Conservation (phyloP, 345 rosid genomes). For the Lagerstroemia speciosa region DNA sequence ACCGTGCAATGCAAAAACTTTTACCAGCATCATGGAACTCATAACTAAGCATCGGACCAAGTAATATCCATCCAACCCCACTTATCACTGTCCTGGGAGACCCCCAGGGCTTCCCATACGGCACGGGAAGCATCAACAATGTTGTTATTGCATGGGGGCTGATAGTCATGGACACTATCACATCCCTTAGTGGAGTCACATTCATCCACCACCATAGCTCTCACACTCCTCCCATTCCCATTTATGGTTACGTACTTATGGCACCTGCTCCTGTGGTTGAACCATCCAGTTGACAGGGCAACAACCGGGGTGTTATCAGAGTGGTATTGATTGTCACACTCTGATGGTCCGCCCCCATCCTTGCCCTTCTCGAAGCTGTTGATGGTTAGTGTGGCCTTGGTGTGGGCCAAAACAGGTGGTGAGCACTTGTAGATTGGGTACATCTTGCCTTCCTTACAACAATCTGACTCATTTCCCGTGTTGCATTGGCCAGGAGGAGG, state of each 20-base stretch:
- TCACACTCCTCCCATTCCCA: constrained; percentile 12
- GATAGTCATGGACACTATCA: constrained; percentile 8
- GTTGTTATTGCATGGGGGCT: constrained; percentile 9
- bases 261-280: constrained; percentile 16
- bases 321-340: not conserved
- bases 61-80: constrained; percentile 11
- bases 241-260: constrained; percentile 11
- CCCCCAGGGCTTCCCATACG: constrained; percentile 10
- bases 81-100: not conserved
- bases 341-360: constrained; percentile 2
- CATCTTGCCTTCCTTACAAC: not conserved
- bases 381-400: constrained; percentile 6
- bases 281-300: constrained; percentile 1
- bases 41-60: constrained; percentile 6
- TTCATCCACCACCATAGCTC: constrained; percentile 12
- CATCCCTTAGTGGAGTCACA: constrained; percentile 15
- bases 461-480: not conserved
- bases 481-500: not conserved
- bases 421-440: not conserved
- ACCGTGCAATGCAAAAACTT: not conserved
- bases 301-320: not conserved
- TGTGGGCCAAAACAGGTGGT: not conserved
- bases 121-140: constrained; percentile 9
- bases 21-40: not conserved
- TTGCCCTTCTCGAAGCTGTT: constrained; percentile 12